phyloP scores from a whole-genome alignment of 148 eudicot genomes.

The Chenopodium berlandieri region DNA sequence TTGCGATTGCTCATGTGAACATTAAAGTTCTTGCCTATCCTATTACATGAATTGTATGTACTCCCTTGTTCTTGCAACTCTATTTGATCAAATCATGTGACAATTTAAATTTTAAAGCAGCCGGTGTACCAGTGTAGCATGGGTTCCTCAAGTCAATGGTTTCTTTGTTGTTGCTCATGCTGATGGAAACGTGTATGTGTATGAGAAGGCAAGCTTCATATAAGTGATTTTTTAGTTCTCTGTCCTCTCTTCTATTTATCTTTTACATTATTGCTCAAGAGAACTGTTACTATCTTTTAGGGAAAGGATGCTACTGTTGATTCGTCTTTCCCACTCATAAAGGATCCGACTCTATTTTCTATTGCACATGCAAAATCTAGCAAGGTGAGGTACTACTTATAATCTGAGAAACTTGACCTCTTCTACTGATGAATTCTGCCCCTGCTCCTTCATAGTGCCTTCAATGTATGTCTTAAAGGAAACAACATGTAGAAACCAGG shows the following conservation, averaged over 20 bases:
- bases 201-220: constrained; percentile 68
- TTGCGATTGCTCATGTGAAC: not conserved
- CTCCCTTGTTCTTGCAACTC: not conserved
- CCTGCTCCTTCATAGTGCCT: not conserved
- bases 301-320: constrained; percentile 74
- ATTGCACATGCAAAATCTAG: constrained; percentile 66
- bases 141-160: constrained; percentile 83
- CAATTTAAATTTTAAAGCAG: constrained; percentile 35
- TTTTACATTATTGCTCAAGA: constrained; percentile 2
- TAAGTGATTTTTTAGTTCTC: not conserved
- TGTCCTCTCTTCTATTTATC: not conserved
- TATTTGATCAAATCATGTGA: constrained; percentile 1
- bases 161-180: constrained; percentile 74
- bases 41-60: not conserved
- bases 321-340: constrained; percentile 63
- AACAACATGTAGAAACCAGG: not conserved
- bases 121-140: constrained; percentile 70
- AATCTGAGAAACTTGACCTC: not conserved
- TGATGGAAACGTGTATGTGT: constrained; percentile 77
- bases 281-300: constrained; percentile 31
- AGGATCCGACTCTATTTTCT: constrained; percentile 73
- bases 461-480: not conserved
- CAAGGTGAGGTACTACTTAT: constrained; percentile 44
- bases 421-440: not conserved
- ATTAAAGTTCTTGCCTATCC: not conserved